A percentile compares a stretch with the other conserved stretches of the same genome.
These are phyloP conservation scores for Tolypocladium amazonense DNA, from an alignment of 2,329 filamentous ascomycete species.

Conservation along the genomic window DNA sequence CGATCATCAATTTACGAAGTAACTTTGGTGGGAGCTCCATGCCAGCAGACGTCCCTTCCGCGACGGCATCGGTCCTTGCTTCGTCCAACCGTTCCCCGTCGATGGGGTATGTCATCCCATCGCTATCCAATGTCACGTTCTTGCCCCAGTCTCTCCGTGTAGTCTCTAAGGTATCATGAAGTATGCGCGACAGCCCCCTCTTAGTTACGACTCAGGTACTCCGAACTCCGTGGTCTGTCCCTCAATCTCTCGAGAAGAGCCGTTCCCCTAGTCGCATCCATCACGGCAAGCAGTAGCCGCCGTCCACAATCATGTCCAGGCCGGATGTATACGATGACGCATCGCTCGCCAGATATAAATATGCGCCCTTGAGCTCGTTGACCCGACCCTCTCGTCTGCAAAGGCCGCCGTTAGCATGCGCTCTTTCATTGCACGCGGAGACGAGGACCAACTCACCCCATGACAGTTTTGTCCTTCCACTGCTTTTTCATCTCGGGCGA, in stretches of 20 bases:
- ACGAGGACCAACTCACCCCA: slow-evolving; percentile 41
- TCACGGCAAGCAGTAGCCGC: slow-evolving; percentile 53
- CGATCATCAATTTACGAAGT: background rate
- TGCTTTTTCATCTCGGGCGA: slow-evolving; percentile 56
- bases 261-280: background rate
- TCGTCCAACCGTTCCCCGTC: background rate
- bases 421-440: background rate
- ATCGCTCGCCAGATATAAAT: slow-evolving; percentile 71
- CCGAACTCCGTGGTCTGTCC: background rate
- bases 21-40: background rate
- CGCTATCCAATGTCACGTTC: background rate
- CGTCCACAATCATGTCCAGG: slow-evolving; percentile 63
- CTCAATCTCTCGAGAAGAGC: background rate
- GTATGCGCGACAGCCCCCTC: background rate
- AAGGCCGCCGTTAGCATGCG: background rate
- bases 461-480: slow-evolving; percentile 71
- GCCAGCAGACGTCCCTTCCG: background rate
- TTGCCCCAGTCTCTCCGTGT: background rate
- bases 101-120: background rate
- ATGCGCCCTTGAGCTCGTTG: slow-evolving; percentile 73
- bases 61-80: background rate
- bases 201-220: background rate
- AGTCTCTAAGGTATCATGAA: background rate
- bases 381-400: slow-evolving; percentile 55
- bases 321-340: slow-evolving; percentile 76